Conservation (phyloP, 768 basidiomycete genomes). For the Austroboletus eburneus region DNA sequence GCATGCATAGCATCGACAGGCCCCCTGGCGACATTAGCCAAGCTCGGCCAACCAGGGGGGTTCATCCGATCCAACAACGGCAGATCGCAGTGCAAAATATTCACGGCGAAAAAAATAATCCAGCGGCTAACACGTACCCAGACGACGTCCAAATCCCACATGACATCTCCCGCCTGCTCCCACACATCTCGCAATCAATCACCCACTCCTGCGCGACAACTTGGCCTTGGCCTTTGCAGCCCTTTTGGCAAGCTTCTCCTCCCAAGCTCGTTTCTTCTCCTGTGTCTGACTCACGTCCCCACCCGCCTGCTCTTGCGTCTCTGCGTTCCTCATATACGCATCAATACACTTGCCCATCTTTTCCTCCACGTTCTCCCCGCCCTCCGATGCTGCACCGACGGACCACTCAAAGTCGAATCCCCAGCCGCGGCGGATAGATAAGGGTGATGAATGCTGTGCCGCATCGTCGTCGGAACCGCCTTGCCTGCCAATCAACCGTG, state of each 20-base stretch:
- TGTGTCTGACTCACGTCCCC: conserved; percentile 66
- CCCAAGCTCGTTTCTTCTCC: conserved; percentile 53
- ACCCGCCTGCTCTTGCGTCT: conserved; percentile 51
- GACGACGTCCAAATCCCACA: too few relatives aligned
- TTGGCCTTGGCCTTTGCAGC: conserved; percentile 32
- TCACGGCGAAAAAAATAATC: too few relatives aligned
- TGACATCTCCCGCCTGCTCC: neutral
- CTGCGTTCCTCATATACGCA: conserved; percentile 39
- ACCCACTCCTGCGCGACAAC: conserved; percentile 21
- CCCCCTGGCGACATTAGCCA: too few relatives aligned
- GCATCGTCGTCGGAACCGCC: neutral
- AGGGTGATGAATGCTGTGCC: neutral
- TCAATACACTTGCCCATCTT: conserved; percentile 74
- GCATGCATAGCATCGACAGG: too few relatives aligned
- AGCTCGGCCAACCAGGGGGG: too few relatives aligned
- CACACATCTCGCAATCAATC: neutral
- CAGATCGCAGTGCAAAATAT: too few relatives aligned
- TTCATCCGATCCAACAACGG: too few relatives aligned
- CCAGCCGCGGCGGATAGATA: conserved; percentile 58
- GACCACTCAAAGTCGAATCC: conserved; percentile 84
- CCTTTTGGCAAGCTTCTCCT: conserved; percentile 37
- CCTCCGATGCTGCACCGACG: conserved; percentile 11
- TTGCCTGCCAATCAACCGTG: conserved; percentile 16
- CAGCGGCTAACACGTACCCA: too few relatives aligned
- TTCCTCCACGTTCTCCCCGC: conserved; percentile 40